A percentile compares a stretch with the other conserved stretches of the same genome.
Evolutionary conservation across 345 rosid species (phyloP).

Genomic region (Camelina sativa): DNA sequence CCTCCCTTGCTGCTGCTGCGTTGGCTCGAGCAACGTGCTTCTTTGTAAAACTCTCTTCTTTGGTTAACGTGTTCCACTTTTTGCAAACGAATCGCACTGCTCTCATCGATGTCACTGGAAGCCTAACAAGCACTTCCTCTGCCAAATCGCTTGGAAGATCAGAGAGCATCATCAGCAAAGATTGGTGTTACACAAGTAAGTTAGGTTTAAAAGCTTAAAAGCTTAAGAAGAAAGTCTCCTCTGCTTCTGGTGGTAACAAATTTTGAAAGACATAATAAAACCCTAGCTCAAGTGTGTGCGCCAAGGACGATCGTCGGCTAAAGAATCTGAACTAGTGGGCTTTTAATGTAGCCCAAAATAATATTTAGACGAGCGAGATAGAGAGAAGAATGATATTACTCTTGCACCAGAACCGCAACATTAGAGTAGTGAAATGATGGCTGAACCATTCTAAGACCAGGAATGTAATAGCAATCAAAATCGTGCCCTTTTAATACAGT

Average conservation of each 20-base stretch:
- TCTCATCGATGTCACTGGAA: background rate
- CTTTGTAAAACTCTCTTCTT: background rate
- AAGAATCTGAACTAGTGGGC: too few relatives aligned
- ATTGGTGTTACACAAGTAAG: background rate
- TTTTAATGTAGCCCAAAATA: too few relatives aligned
- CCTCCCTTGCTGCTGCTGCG: background rate
- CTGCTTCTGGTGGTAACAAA: too few relatives aligned
- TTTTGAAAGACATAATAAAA: too few relatives aligned
- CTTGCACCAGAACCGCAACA: too few relatives aligned
- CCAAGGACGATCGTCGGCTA: too few relatives aligned
- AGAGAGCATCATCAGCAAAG: background rate
- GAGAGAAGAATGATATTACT: too few relatives aligned
- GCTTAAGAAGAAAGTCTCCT: too few relatives aligned
- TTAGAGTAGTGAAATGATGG: too few relatives aligned
- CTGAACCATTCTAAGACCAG: too few relatives aligned
- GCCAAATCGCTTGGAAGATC: conserved; percentile 11
- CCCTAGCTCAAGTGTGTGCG: too few relatives aligned
- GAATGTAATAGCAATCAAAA: background rate
- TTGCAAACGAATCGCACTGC: background rate
- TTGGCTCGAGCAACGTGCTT: background rate
- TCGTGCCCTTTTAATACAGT: background rate
- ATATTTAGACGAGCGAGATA: too few relatives aligned
- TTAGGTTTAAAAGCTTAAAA: background rate
- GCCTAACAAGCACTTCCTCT: background rate
- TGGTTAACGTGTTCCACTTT: background rate